phyloP scores from a whole-genome alignment of 306 rosid genomes.

The Corylus americana region DNA sequence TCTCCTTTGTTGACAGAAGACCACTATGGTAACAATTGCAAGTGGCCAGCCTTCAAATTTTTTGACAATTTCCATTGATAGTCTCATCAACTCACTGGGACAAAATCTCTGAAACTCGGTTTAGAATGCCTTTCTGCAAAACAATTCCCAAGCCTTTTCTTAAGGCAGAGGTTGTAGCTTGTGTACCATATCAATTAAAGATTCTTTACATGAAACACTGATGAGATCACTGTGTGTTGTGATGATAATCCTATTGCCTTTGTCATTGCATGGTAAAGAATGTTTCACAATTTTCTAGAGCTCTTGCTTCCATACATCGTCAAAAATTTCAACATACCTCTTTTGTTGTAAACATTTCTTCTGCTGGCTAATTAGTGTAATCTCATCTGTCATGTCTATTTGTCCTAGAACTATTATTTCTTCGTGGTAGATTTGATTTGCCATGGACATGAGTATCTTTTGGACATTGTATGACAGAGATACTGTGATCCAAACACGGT shows the following conservation, averaged over 20 bases:
- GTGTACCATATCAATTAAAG: not conserved
- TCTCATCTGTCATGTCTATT: not conserved
- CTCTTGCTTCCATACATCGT: no score
- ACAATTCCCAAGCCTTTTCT: not conserved
- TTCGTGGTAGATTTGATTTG: not conserved
- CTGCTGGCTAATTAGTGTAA: not conserved
- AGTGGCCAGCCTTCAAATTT: slow-evolving; percentile 19
- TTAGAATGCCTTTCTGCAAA: not conserved
- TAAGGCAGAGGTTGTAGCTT: not conserved
- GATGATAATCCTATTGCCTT: no score
- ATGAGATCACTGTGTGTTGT: not conserved
- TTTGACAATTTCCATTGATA: not conserved
- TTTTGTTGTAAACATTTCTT: not conserved
- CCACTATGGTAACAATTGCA: slow-evolving; percentile 19
- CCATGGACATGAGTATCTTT: not conserved
- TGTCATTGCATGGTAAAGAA: no score
- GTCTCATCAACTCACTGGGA: not conserved
- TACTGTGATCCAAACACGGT: not conserved
- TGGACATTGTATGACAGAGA: slow-evolving; percentile 3
- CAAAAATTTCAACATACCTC: not conserved
- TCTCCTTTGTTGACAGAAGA: slow-evolving; percentile 13
- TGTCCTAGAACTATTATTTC: not conserved
- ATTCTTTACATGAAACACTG: not conserved
- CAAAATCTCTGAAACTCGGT: not conserved
- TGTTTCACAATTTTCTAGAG: no score